Percentiles rank a stretch among this genome's conserved stretches.
phyloP scores from a whole-genome alignment of 2,329 filamentous ascomycete species.

The Cercospora canescens region DNA sequence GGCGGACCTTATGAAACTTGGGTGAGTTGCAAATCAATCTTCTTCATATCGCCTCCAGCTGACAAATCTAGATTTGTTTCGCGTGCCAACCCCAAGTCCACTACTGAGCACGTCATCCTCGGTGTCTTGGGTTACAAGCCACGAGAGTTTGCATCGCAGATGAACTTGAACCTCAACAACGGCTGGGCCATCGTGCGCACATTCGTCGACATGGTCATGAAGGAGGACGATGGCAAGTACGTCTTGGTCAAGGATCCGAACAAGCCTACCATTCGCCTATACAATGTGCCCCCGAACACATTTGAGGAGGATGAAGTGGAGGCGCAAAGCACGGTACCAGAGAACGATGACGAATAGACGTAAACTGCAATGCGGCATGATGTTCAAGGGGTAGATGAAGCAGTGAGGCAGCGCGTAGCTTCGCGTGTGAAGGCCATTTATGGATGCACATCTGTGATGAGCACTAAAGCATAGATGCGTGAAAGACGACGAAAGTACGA shows the following conservation, averaged over 20 bases:
- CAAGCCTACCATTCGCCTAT: conserved; percentile 90
- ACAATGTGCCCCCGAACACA: conserved; percentile 82
- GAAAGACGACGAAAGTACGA: neutral
- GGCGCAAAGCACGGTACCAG: conserved; percentile 59
- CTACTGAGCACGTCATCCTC: conserved; percentile 91
- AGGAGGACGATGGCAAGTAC: conserved; percentile 70
- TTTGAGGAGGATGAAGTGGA: conserved; percentile 90
- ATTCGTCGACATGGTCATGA: conserved; percentile 90
- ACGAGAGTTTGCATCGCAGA: conserved; percentile 92
- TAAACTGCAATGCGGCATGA: neutral
- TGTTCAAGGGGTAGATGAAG: neutral
- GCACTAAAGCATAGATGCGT: neutral
- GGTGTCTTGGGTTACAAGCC: conserved; percentile 98
- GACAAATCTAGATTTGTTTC: conserved; percentile 75
- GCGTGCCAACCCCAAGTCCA: conserved; percentile 85
- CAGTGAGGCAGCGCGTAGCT: neutral
- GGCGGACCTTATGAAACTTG: conserved; percentile 98
- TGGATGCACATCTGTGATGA: neutral
- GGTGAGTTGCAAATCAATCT: conserved; percentile 57
- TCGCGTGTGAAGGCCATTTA: neutral
- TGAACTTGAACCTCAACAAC: conserved; percentile 96
- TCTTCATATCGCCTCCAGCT: neutral
- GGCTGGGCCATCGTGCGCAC: conserved; percentile 99
- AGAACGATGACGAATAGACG: conserved; percentile 56
- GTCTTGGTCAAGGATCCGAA: conserved; percentile 87